phyloP scores from a whole-genome alignment of 2,329 filamentous ascomycete species.

The Nothophoma quercina region DNA sequence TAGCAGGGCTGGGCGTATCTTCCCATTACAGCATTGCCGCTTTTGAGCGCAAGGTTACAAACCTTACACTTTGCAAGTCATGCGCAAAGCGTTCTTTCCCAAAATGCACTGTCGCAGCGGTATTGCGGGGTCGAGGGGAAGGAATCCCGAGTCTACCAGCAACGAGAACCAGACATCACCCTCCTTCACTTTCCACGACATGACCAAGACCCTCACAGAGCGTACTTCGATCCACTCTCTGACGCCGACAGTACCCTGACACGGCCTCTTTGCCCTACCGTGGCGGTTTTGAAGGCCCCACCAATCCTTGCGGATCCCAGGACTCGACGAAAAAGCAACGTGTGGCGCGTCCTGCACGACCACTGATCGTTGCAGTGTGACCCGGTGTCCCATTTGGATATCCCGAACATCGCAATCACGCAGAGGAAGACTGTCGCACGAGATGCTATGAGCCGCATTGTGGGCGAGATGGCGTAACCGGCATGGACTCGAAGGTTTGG shows the following conservation, averaged over 20 bases:
- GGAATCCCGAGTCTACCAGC: conserved; percentile 5
- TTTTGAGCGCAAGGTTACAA: conserved; percentile 10
- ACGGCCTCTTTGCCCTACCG: conserved; percentile 9
- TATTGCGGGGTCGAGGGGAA: conserved; percentile 9
- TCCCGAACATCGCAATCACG: not conserved
- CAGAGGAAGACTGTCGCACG: too few species aligned
- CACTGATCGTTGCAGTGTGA: conserved; percentile 6
- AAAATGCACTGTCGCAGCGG: conserved; percentile 1
- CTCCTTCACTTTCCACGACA: conserved; percentile 6
- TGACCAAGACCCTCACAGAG: conserved; percentile 1
- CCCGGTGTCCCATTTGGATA: not conserved
- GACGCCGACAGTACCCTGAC: conserved; percentile 3
- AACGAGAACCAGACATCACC: not conserved
- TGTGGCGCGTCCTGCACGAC: conserved; percentile 16
- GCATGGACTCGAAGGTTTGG: conserved; percentile 9
- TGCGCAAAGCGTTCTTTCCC: conserved; percentile 9
- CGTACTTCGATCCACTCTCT: not conserved
- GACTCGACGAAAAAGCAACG: conserved; percentile 11
- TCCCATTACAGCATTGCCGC: conserved; percentile 12
- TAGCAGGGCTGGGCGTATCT: conserved; percentile 19
- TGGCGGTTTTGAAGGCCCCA: conserved; percentile 6
- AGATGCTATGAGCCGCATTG: conserved; percentile 5
- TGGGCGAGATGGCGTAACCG: conserved; percentile 7
- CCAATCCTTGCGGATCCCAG: conserved; percentile 5
- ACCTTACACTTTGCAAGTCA: conserved; percentile 11